phyloP scores from a whole-genome alignment of 2,329 filamentous ascomycete genomes.

The Aspergillus clavatus region DNA sequence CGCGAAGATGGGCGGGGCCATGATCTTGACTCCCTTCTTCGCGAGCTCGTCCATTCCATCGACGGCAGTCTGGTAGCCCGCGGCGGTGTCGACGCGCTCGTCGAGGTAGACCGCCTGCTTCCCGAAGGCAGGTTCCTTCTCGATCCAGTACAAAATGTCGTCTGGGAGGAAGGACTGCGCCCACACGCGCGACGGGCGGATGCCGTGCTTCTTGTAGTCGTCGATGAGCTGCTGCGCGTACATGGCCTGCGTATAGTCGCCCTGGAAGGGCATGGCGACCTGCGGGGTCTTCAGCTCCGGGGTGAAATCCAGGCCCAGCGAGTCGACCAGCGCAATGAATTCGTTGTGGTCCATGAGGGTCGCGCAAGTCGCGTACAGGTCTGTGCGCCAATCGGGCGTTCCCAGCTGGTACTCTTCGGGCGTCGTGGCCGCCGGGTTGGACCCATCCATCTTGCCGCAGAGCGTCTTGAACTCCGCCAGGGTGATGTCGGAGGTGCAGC shows the following conservation, averaged over 20 bases:
- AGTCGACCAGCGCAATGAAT: slow-evolving; percentile 14
- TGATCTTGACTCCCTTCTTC: slow-evolving; percentile 12
- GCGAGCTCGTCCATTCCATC: slow-evolving; percentile 9
- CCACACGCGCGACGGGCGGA: slow-evolving; percentile 16
- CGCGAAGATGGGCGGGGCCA: slow-evolving; percentile 16
- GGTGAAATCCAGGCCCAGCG: slow-evolving; percentile 16
- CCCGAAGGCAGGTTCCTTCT: slow-evolving; percentile 14
- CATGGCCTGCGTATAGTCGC: slow-evolving; percentile 16
- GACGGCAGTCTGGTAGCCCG: slow-evolving; percentile 12
- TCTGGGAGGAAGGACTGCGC: slow-evolving; percentile 17
- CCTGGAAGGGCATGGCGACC: slow-evolving; percentile 15
- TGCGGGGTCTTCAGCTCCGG: slow-evolving; percentile 17
- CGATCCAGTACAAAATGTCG: slow-evolving; percentile 17
- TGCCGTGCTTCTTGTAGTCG: slow-evolving; percentile 16
- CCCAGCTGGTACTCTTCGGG: slow-evolving; percentile 18
- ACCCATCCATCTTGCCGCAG: slow-evolving; percentile 20
- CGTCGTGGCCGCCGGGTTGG: slow-evolving; percentile 13
- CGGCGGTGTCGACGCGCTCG: slow-evolving; percentile 13
- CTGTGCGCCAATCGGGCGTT: slow-evolving; percentile 14
- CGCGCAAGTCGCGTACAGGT: slow-evolving; percentile 13
- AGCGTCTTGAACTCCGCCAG: slow-evolving; percentile 17
- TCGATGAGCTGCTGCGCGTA: slow-evolving; percentile 19
- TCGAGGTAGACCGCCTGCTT: slow-evolving; percentile 18
- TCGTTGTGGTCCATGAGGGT: slow-evolving; percentile 16
- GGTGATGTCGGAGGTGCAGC: slow-evolving; percentile 19